Base-by-base conservation (phyloP, 2,329 filamentous ascomycete genomes). In the Claviceps monticola region DNA sequence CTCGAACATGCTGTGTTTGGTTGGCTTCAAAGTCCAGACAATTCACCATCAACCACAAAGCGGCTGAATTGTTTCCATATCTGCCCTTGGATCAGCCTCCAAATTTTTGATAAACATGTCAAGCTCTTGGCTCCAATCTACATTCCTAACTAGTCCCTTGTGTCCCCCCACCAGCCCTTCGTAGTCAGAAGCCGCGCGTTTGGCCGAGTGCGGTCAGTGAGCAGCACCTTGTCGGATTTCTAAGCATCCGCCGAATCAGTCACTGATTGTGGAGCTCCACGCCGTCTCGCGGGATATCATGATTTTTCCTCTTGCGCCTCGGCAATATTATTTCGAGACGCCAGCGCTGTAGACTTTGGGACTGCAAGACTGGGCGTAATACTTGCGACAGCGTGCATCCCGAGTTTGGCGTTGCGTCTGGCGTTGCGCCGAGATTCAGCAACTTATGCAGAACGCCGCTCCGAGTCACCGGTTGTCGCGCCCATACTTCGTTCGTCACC, bases 221-320 rank as follows among this genome's bases (percentile, higher is more conserved):
- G 43, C 42, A 46, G 46, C 36, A 34, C 5, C 49, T 37, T 7
- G 47, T 48, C 49, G 53, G 53, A 54, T 54, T 54, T 54, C 53
- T 54, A 54, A 54, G 53, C 53, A 53, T 50, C 43, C 8, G 44
- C 49, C 43, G 21, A 45, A 44, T 46, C 48, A 47, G 45, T 41
- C 50, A 21, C 46, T 42, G 36, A 51, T 39, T 48, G 50, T 47
- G 53, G 53, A 50, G 53, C 47, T 54, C 53, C 48, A 52, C 23
- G 43, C 47, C 19, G 17, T 43, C 37, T 50, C 44, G 48, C 26
- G 39, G 46, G 34, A 53, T 47, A 48, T 48, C 14, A 34, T 38
- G 42, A 14, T 16, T 29, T 43, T 43, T 43, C 17, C 14, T 34
- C 39, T 14, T 47, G 14, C 37, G 23, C 21, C 44, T 23, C 44